Base-by-base conservation (phyloP, 2,329 filamentous ascomycete species). In the Gremmenia infestans region DNA sequence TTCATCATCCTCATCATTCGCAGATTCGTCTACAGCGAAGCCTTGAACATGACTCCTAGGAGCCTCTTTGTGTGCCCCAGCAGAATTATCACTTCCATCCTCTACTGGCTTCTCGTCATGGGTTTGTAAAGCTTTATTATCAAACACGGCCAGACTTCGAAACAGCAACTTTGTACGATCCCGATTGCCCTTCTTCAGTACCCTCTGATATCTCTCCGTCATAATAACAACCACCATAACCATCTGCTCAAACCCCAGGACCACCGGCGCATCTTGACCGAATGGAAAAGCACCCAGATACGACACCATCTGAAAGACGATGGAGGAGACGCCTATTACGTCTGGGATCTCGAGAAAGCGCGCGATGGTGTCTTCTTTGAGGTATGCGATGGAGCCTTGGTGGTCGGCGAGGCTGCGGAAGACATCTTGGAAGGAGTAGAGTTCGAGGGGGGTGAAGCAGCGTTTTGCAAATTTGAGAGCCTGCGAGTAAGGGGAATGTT, bases 241-340 rank as follows among this genome's bases (percentile, higher is more conserved):
- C 71, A 90, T 73, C 63, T 86, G 83, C 58, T 88, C 83, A 45
- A 87, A 79, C 8, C 86, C 85, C 49, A 91, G 71, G 2, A 89
- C 83, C 2, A 80, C 85, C 0, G 88, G 88, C 0, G 86, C 87
- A 65, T 89, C 83, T 52, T 81, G 78, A 2, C 88, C 76, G 61
- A 90, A 90, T 0, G 88, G 88, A 57, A 91, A 91, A 0, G 87
- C 84, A 35, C 85, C 88, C 1, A 90, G 75, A 63, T 86, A 88
- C 4, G 84, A 86, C 2, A 86, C 70, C 78, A 89, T 86, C 65
- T 88, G 85, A 66, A 88, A 90, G 47, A 91, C 67, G 45, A 91
- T 79, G 2, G 85, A 79, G 4, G 86, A 87, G 7, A 81, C 86
- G 50, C 78, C 80, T 25, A 91, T 73, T 25, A 85, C 78, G 67